Conservation (phyloP, 1,139 yeast genomes). For the Pichia inconspicua region DNA sequence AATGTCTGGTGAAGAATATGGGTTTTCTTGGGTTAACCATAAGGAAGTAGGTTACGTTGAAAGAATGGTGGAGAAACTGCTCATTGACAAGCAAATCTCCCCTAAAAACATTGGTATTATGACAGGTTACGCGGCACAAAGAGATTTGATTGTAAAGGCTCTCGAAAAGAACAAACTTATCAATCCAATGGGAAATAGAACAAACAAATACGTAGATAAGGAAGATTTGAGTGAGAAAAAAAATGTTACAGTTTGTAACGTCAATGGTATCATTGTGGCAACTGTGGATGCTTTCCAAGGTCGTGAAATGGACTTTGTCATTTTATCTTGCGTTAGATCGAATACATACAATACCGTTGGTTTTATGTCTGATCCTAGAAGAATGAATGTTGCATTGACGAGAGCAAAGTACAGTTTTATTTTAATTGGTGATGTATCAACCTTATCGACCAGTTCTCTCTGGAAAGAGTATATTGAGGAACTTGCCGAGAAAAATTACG, state of each 20-base stretch:
- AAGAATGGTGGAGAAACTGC: slow-evolving; percentile 40
- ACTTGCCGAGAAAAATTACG: slow-evolving; percentile 15
- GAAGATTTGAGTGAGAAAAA: slow-evolving; percentile 23
- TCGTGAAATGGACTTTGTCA: slow-evolving; percentile 84
- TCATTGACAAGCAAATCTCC: slow-evolving; percentile 45
- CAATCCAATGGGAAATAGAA: slow-evolving; percentile 45
- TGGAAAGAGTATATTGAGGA: slow-evolving; percentile 46
- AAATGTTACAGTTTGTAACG: slow-evolving; percentile 40
- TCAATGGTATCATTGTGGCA: slow-evolving; percentile 62
- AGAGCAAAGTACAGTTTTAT: slow-evolving; percentile 84
- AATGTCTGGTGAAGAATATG: slow-evolving; percentile 20
- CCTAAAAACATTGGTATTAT: slow-evolving; percentile 53
- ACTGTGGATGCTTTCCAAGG: slow-evolving; percentile 97
- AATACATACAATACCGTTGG: slow-evolving; percentile 76
- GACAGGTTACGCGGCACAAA: slow-evolving; percentile 68
- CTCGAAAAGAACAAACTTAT: slow-evolving; percentile 45
- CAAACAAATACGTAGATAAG: slow-evolving; percentile 33
- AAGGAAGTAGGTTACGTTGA: slow-evolving; percentile 45
- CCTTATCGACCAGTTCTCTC: slow-evolving; percentile 41
- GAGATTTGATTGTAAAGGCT: slow-evolving; percentile 49
- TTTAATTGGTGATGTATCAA: slow-evolving; percentile 51
- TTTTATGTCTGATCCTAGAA: slow-evolving; percentile 78
- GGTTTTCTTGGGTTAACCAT: slow-evolving; percentile 30
- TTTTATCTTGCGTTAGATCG: slow-evolving; percentile 85
- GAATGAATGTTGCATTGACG: slow-evolving; percentile 88